These are phyloP conservation scores for Lippia alba DNA, from an alignment of 305 asterid species.

Conservation along the genomic window DNA sequence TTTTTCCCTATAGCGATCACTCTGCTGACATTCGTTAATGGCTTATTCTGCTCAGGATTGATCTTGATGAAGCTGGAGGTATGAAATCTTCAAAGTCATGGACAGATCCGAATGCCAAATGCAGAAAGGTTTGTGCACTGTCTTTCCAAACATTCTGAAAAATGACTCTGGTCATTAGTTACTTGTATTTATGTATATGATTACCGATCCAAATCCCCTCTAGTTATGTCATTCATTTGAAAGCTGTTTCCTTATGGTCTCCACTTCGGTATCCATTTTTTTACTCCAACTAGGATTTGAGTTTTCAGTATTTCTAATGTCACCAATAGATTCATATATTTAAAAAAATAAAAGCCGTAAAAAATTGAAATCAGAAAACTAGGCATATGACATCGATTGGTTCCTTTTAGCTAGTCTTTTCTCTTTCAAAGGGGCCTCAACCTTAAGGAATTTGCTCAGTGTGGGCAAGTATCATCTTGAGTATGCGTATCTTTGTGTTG, in stretches of 20 bases:
- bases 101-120: conserved; percentile 60
- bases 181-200: neutral
- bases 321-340: neutral
- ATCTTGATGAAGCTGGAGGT: conserved; percentile 46
- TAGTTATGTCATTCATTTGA: conserved; percentile 3
- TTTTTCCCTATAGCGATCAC: conserved; percentile 25
- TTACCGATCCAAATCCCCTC: neutral
- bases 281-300: conserved; percentile 10
- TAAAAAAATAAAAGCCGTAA: conserved; percentile 18
- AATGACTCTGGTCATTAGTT: conserved; percentile 11
- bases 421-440: conserved; percentile 1
- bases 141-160: conserved; percentile 26
- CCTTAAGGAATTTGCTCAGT: conserved; percentile 2
- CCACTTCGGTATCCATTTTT: conserved; percentile 16
- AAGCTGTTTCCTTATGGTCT: conserved; percentile 11
- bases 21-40: conserved; percentile 40
- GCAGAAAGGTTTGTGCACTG: conserved; percentile 60
- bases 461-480: neutral
- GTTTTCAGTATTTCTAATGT: conserved; percentile 17
- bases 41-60: conserved; percentile 54
- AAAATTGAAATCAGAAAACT: conserved; percentile 14
- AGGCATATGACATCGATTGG: conserved; percentile 28
- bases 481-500: conserved; percentile 1
- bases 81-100: conserved; percentile 50
- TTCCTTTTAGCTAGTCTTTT: conserved; percentile 21